These are phyloP conservation scores for Tolypocladium endophyticum DNA, from an alignment of 2,329 filamentous ascomycete genomes.

Conservation along the genomic window DNA sequence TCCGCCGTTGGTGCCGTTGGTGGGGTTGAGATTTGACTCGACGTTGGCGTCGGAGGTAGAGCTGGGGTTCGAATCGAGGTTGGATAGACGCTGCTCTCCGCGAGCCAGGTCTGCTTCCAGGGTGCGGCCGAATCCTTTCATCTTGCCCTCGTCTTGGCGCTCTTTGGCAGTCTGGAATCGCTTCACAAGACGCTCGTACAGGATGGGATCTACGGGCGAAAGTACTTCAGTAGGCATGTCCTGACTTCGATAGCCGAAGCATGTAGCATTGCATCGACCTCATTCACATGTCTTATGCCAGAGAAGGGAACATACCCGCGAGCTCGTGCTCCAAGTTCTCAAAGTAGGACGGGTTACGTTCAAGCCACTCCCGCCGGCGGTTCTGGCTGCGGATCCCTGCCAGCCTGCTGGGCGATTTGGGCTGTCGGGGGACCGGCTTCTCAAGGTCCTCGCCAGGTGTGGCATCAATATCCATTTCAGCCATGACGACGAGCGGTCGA, in stretches of 20 bases:
- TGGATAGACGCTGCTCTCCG: constrained; percentile 64
- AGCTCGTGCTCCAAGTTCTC: constrained; percentile 42
- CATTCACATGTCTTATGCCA: background rate
- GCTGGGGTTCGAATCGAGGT: constrained; percentile 26
- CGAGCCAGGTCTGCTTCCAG: constrained; percentile 69
- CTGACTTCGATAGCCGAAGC: background rate
- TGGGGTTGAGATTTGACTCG: constrained; percentile 31
- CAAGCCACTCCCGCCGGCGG: constrained; percentile 65
- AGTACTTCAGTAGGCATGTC: background rate
- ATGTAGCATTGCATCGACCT: no score
- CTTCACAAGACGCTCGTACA: constrained; percentile 73
- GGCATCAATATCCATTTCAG: background rate
- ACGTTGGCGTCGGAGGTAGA: constrained; percentile 2
- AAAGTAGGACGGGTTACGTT: constrained; percentile 65
- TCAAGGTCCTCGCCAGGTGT: constrained; percentile 6
- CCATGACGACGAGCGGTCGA: background rate
- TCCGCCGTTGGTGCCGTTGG: constrained; percentile 34
- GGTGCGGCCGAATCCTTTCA: constrained; percentile 68
- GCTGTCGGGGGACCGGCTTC: constrained; percentile 32
- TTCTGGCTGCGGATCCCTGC: constrained; percentile 56
- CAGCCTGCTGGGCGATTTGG: constrained; percentile 27
- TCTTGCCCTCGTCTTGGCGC: constrained; percentile 60
- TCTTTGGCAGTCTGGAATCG: constrained; percentile 65
- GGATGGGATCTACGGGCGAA: constrained; percentile 50
- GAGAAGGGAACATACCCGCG: constrained; percentile 26